Base-by-base conservation (phyloP, 129 eudicot species). In the Artemisia annua region DNA sequence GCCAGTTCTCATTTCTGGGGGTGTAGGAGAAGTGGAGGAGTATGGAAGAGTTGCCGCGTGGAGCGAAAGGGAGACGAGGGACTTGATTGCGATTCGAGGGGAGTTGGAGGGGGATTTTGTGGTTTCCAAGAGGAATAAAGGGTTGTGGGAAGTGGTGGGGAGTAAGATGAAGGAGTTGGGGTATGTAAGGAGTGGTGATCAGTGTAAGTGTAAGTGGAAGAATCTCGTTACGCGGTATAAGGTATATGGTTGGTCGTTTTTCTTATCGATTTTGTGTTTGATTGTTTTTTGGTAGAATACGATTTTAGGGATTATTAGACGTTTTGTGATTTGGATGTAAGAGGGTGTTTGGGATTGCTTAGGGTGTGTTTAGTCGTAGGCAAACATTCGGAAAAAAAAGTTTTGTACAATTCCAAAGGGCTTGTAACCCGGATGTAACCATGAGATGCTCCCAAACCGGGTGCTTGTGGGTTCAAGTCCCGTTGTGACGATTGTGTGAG, bases 151-250 rank as follows among this genome's bases (percentile, higher is more conserved):
- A 66, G 80, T 76, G 48, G 87, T 87, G 60, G 83, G 87, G 39
- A 62, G 49, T 15, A 82, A 77, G 63, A 87, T 92, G 91, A 87
- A 71, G 81, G 96, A 79, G 24, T 81, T 69, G 69, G 97, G 97
- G 24, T 87, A 83, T 75, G 39, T 32, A n/a, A 81, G 96, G 59
- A 89, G 74, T 39, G 67, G 86, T 71, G 86, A 87, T 58, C 96
- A 89, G 80, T 92, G 97, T 75, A 86, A 87, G 59, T 74, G 85
- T 79, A 92, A 92, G 80, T 92, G 97, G 97, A 87, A 87, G 32
- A 89, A 85, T 65, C 88, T 92, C 19, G 78, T 85, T 55, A 81
- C 15, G 61, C 81, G 89, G 0, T 89, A 86, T 60, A 89, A 89
- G 97, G 97, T 87, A 67, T 43, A 9, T 0, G 1, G 12, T 22